phyloP scores from a whole-genome alignment of 1,284 basidiomycete genomes.

The Leccinum griseonigrum region DNA sequence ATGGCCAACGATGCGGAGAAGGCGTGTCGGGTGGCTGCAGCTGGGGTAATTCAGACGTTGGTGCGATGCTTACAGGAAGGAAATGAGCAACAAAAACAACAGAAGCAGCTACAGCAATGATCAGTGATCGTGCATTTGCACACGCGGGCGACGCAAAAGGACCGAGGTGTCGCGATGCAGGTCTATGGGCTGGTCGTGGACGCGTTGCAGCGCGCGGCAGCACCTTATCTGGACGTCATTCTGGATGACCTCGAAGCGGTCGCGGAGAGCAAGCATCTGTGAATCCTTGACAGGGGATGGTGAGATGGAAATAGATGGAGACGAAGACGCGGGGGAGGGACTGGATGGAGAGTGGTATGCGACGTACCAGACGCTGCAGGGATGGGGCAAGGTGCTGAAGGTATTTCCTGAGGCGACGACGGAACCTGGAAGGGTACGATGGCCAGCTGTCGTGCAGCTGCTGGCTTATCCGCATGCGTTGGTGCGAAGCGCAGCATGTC shows the following conservation, averaged over 20 bases:
- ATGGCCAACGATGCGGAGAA: slow-evolving; percentile 92
- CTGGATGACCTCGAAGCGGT: slow-evolving; percentile 59
- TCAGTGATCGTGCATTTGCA: slow-evolving; percentile 70
- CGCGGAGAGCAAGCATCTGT: slow-evolving; percentile 45
- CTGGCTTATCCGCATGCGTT: slow-evolving; percentile 92
- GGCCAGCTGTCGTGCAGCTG: slow-evolving; percentile 64
- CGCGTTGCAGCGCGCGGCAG: slow-evolving; percentile 49
- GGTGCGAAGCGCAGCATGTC: slow-evolving; percentile 84
- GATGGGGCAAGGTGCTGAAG: slow-evolving; percentile 63
- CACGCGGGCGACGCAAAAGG: slow-evolving; percentile 73
- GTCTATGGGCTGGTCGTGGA: slow-evolving; percentile 78
- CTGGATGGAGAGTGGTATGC: slow-evolving; percentile 69
- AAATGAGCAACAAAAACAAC: slow-evolving; percentile 43
- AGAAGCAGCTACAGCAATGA: slow-evolving; percentile 26
- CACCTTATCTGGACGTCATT: slow-evolving; percentile 50
- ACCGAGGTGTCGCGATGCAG: slow-evolving; percentile 71
- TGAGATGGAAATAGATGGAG: slow-evolving; percentile 39
- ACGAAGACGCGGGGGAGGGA: slow-evolving; percentile 33
- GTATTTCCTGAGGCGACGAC: slow-evolving; percentile 50
- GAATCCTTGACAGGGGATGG: slow-evolving; percentile 31
- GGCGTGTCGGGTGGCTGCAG: slow-evolving; percentile 87
- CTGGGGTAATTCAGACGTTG: slow-evolving; percentile 77
- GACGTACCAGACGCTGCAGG: slow-evolving; percentile 79
- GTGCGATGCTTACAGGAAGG: slow-evolving; percentile 68
- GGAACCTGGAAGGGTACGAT: slow-evolving; percentile 44